Evolutionary conservation across 176 grass and related monocot species (phyloP), one percentile per base, ranked within the genome.

Genomic region (Triticum dicoccoides): DNA sequence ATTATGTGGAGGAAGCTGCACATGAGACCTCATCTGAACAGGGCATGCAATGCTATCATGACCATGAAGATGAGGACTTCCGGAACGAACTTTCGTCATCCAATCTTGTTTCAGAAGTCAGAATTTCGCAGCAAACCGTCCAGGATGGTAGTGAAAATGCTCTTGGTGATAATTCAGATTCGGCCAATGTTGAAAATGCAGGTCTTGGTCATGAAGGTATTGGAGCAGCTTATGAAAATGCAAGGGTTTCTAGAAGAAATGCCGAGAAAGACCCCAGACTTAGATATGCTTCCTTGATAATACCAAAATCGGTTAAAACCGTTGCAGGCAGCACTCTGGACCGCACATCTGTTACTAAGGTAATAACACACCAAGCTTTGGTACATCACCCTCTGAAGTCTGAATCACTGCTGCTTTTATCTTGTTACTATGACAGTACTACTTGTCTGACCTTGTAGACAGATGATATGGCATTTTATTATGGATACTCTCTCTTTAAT

Each of bases 271-370:
- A 82, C 10, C 54, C 82, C 18, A 91, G 80, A 78, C 58, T 84
- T 63, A 79, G 11, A 87, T 74, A 65, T 79, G 77, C 81, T 86
- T 76, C 73, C 8, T 92, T 52, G 76, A 83, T 79, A 32, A 77
- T 89, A 85, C 82, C 90, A 9, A 91, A 87, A 78, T 89, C 73
- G 10, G 32, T 84, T 52, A 88, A 85, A 61, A 61, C 76, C 45
- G 45, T 78, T 56, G 35, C 82, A 9, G 80, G 83, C 69, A 86
- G 82, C 24, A 54, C 62, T 65, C 13, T 92, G 10, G 87, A 76
- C 65, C 47, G 47, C 27, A 70, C 47, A 64, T 72, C 87, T 87
- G 63, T 75, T 88, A 87, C 45, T 82, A 85, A 91, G 94, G 94
- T 96, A 89, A 91, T 78, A 33, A 2, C 9, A 37, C 45, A 33